Base-by-base conservation (phyloP, 805 yeast genomes). In the Zygoascus bituminiphila region DNA sequence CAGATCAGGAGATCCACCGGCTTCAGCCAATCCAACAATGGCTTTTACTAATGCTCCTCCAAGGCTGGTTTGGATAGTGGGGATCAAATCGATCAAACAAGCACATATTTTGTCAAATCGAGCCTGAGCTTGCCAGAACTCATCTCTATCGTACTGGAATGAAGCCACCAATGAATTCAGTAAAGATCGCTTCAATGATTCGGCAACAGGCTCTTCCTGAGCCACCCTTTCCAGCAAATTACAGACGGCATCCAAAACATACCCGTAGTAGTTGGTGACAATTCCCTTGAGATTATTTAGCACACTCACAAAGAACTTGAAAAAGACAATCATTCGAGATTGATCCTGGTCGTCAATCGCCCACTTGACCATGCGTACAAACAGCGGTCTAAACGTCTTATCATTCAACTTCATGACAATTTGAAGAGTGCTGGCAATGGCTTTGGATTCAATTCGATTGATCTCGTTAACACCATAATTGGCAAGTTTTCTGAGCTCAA, bases 371-470 rank as follows among this genome's bases (percentile, higher is more conserved):
- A 88, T 71, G 22, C 82, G 72, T 5, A 89, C 91, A 68, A 93
- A 93, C 61, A 87, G 71, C 17, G 98, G 98, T 62, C 97, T 79
- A 75, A 93, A 93, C 20, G 82, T 78, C 69, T 87, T 88, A 64
- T 93, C 98, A 63, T 93, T 93, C 67, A 93, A 76, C 66, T 91
- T 89, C 82, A 93, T 75, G 17, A 91, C 94, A 56, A 80, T 82
- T 21, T 72, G 71, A 54, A 91, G 78, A 19, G 85, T 89, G 62
- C 88, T 78, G 35, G 76, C 71, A 57, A 84, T 83, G 61, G 84
- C 78, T 9, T 83, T 75, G 17, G 88, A 74, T 62, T 91, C 98
- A 54, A 91, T 78, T 57, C 95, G 76, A 63, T 84, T 81, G 54
- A 85, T 71, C 10, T 95, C 82, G 61, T 86, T 86, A 54, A 69